A percentile compares a stretch with the other conserved stretches of the same genome.
Conservation (phyloP, 306 rosid species). For the Dalbergia oliveri region DNA sequence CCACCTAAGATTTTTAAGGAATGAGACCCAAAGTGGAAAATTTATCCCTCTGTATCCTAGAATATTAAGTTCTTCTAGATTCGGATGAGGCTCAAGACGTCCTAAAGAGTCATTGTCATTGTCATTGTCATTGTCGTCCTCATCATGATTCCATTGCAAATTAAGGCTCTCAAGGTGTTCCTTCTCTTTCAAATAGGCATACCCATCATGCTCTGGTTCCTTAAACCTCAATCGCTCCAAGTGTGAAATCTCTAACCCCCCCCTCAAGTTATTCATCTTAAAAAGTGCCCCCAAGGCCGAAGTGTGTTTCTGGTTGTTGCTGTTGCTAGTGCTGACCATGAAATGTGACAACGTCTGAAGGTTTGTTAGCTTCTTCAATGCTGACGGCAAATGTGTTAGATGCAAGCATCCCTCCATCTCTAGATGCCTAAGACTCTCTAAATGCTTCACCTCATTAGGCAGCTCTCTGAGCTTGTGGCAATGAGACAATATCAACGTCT, state of each 20-base stretch:
- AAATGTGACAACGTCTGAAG: not conserved
- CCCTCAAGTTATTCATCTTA: constrained; percentile 3
- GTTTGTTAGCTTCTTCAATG: not conserved
- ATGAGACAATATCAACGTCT: constrained; percentile 1
- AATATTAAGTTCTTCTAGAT: not conserved
- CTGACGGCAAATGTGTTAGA: not conserved
- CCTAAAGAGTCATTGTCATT: not conserved
- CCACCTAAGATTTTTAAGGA: constrained; percentile 2
- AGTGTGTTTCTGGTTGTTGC: too few species aligned
- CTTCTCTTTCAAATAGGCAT: not conserved
- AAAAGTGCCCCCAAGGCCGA: not conserved
- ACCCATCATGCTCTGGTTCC: not conserved
- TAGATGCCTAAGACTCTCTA: not conserved
- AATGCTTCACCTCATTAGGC: not conserved
- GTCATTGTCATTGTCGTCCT: not conserved
- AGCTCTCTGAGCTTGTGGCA: not conserved
- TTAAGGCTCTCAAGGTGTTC: not conserved
- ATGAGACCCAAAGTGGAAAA: not conserved
- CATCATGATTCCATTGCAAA: constrained; percentile 7
- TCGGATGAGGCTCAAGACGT: not conserved
- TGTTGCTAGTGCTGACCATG: not conserved
- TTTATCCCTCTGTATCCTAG: not conserved
- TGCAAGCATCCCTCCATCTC: not conserved
- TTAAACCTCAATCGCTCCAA: not conserved
- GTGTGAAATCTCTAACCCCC: constrained; percentile 14